Conservation (phyloP, 768 basidiomycete genomes). For the Leccinellum albellum region DNA sequence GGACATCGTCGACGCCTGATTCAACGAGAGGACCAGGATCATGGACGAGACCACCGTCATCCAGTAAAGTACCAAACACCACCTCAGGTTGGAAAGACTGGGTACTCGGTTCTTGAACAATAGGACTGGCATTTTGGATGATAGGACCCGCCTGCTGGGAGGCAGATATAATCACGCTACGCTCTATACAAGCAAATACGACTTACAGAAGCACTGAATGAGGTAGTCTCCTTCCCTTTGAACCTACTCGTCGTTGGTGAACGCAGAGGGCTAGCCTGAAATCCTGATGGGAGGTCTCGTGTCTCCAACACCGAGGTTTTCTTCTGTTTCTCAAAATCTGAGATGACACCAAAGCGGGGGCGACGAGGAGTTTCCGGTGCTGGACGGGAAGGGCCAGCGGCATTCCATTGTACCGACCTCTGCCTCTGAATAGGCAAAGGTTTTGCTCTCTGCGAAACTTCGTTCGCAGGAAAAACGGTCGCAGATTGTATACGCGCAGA, state of each 20-base stretch:
- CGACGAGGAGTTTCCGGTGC: constrained; percentile 38
- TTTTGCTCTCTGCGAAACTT: constrained; percentile 40
- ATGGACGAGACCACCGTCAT: constrained; percentile 8
- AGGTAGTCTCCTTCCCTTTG: constrained; percentile 18
- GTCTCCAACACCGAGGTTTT: constrained; percentile 7
- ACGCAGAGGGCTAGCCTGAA: constrained; percentile 19
- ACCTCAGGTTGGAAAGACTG: constrained; percentile 20
- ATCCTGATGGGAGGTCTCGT: constrained; percentile 25
- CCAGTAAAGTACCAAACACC: constrained; percentile 13
- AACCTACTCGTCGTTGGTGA: constrained; percentile 13
- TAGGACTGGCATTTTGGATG: constrained; percentile 26
- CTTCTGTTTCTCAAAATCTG: constrained; percentile 23
- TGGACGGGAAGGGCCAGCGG: constrained; percentile 27
- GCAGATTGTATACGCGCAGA: constrained; percentile 47
- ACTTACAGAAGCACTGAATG: constrained; percentile 8
- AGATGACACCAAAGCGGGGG: constrained; percentile 31
- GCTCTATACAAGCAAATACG: not conserved
- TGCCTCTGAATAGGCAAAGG: constrained; percentile 39
- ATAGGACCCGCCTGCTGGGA: constrained; percentile 9
- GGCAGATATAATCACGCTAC: not conserved
- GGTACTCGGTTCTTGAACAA: constrained; percentile 5
- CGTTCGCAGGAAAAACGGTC: constrained; percentile 45
- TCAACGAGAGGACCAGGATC: constrained; percentile 14
- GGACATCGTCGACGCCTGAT: constrained; percentile 32
- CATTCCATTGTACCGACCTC: constrained; percentile 29